Conservation (phyloP, 164 flowering plant species). For the Liquidambar formosana region DNA sequence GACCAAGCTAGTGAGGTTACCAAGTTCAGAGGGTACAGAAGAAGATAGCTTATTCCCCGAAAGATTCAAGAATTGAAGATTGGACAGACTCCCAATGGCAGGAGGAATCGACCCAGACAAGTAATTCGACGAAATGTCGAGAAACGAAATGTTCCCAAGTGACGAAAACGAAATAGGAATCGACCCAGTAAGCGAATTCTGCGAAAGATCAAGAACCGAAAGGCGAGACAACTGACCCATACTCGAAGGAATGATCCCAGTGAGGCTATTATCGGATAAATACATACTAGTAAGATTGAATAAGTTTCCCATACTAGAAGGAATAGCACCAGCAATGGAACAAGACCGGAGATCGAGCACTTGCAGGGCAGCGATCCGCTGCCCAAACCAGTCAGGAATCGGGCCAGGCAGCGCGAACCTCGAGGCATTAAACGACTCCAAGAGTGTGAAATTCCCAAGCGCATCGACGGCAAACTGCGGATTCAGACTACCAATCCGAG, state of each 20-base stretch:
- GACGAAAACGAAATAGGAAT: conserved; percentile 40
- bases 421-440: conserved; percentile 39
- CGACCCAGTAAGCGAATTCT: conserved; percentile 47
- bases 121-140: conserved; percentile 52
- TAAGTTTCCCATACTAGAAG: conserved; percentile 48
- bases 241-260: conserved; percentile 53
- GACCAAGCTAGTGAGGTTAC: conserved; percentile 33
- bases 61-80: conserved; percentile 36
- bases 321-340: conserved; percentile 42
- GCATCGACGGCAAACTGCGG: conserved; percentile 58
- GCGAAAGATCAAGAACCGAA: conserved; percentile 54
- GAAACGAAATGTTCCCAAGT: conserved; percentile 39
- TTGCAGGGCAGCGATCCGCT: conserved; percentile 19
- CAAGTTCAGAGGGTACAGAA: conserved; percentile 35
- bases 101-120: conserved; percentile 49
- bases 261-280: conserved; percentile 45
- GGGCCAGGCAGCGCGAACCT: conserved; percentile 33
- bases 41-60: conserved; percentile 36
- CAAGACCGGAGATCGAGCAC: conserved; percentile 53
- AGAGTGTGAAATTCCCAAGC: conserved; percentile 33
- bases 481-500: conserved; percentile 43
- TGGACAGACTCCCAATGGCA: conserved; percentile 29
- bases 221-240: conserved; percentile 49
- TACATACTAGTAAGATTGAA: conserved; percentile 36
- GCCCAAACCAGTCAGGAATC: conserved; percentile 45